Evolutionary conservation across 352 stramenopile genomes (phyloP), one percentile per base, ranked within the genome.

Genomic region (Pseudoperonospora humuli): DNA sequence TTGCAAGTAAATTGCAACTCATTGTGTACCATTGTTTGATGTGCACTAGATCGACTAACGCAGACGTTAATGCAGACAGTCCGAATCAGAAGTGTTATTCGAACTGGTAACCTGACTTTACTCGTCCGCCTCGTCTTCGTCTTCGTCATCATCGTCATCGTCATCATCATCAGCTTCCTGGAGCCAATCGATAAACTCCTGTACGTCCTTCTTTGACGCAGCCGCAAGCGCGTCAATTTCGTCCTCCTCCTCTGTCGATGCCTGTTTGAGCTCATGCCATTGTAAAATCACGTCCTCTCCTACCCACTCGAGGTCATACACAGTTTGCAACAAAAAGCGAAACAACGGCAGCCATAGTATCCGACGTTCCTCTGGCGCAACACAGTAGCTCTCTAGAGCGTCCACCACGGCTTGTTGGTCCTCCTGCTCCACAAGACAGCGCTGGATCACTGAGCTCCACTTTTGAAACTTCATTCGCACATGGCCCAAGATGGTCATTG

Each of bases 121-220:
- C 25, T 59, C 49, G 14, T 53, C 43, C 9, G 44, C 60, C 9
- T 55, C 50, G 8, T 68, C n/a, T n/a, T n/a, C 58, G 9, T 32
- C 26, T 32, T 65, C 62, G 0, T 64, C 59, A 2, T 76, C 68
- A 11, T 72, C 59, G 3, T 72, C 63, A 0, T 81, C 69, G 2
- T 81, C 66, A 7, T 76, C 66, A 11, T 85, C 72, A 13, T 89
- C 73, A 31, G 55, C 64, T 45, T 93, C 77, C 49, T 91, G 67
- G 13, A 97, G 61, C 88, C 90, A 97, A 39, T 96, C 84, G 41
- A 97, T 82, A 64, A 97, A 97, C 56, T 96, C 90, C 51, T 95
- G 72, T 24, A 96, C 75, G 20, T 85, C 75, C 47, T 93, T 62
- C 31, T 54, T 57, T 15, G 67, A 70, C 10, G 61, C 64, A 23